Evolutionary conservation across 2,329 filamentous ascomycete genomes (phyloP).

Genomic region (Microsporum ferrugineum): DNA sequence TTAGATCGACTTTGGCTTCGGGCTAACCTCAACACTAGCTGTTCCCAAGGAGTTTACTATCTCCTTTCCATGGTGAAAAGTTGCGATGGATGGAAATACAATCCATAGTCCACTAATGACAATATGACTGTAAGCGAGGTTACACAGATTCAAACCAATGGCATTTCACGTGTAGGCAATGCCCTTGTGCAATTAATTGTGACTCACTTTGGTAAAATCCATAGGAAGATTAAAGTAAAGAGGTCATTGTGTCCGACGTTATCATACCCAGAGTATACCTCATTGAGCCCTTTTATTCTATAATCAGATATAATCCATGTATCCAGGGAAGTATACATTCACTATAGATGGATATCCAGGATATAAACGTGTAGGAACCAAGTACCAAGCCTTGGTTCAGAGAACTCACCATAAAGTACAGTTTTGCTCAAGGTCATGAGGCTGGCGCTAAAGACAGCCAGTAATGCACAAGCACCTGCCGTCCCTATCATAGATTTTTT

Average conservation of each 20-base stretch:
- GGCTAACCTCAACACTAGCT: slow-evolving; percentile 10
- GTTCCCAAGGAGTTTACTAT: slow-evolving; percentile 48
- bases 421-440: slow-evolving; percentile 59
- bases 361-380: background rate
- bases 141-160: background rate
- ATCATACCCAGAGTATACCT: slow-evolving; percentile 48
- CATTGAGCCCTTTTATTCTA: slow-evolving; percentile 42
- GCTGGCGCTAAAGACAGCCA: slow-evolving; percentile 49
- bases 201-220: slow-evolving; percentile 56
- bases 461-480: slow-evolving; percentile 43
- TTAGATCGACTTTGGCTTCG: slow-evolving; percentile 8
- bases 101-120: slow-evolving; percentile 50
- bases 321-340: background rate
- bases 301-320: background rate
- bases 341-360: background rate
- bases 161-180: background rate
- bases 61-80: slow-evolving; percentile 48
- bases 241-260: slow-evolving; percentile 53
- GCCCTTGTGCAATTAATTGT: background rate
- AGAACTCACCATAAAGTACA: slow-evolving; percentile 50
- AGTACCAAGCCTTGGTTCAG: background rate
- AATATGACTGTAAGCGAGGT: slow-evolving; percentile 5
- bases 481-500: slow-evolving; percentile 42
- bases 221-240: slow-evolving; percentile 44
- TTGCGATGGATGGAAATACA: slow-evolving; percentile 51